Percentiles rank a stretch among this genome's conserved stretches.
Conservation (phyloP, 169 alveolate species). For the Plasmodium vinckei region DNA sequence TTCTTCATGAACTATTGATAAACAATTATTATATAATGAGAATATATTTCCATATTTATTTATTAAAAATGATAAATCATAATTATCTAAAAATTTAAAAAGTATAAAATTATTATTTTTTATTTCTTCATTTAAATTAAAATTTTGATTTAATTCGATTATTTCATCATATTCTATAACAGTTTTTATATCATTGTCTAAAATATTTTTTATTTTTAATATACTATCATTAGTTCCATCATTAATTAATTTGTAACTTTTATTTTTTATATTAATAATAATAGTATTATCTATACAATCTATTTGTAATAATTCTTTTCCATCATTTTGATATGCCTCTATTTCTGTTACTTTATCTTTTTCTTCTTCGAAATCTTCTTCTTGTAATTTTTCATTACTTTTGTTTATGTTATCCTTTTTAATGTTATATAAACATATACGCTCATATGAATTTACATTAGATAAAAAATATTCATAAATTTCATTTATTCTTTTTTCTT, state of each 20-base stretch:
- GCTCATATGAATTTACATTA: slow-evolving; percentile 32
- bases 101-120: slow-evolving; percentile 16
- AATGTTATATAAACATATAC: slow-evolving; percentile 36
- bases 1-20: slow-evolving; percentile 44
- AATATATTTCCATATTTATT: slow-evolving; percentile 32
- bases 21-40: slow-evolving; percentile 39
- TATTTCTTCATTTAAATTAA: slow-evolving; percentile 17
- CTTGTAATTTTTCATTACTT: slow-evolving; percentile 37
- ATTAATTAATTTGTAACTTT: slow-evolving; percentile 1
- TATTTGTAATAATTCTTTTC: neutral
- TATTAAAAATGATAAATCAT: slow-evolving; percentile 8
- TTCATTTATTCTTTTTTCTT: slow-evolving; percentile 30
- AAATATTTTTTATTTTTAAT: slow-evolving; percentile 36
- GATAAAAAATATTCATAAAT: slow-evolving; percentile 48
- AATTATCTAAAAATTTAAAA: slow-evolving; percentile 20
- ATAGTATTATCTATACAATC: neutral
- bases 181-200: slow-evolving; percentile 12
- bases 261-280: slow-evolving; percentile 12
- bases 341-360: neutral
- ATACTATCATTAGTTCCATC: slow-evolving; percentile 9
- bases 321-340: neutral
- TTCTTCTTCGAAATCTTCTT: slow-evolving; percentile 11
- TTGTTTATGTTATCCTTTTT: slow-evolving; percentile 23
- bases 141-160: neutral
- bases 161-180: slow-evolving; percentile 28